These are phyloP conservation scores for Ambrosia artemisiifolia DNA, from an alignment of 129 eudicot genomes.

Conservation along the genomic window DNA sequence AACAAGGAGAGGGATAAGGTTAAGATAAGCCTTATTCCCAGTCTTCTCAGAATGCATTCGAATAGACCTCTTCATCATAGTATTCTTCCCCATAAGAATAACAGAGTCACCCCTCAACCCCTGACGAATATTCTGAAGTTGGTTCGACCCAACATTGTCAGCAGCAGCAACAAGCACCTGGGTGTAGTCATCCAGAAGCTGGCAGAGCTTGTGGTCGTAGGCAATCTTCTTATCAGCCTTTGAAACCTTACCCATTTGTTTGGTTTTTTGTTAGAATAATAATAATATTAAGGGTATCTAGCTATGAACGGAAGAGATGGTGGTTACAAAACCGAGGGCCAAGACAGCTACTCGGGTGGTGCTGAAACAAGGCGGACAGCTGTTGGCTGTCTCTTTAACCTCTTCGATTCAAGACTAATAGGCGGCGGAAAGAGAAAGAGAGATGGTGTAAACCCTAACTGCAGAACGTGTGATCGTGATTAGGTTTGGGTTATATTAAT, in stretches of 20 bases:
- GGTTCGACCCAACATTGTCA: conserved; percentile 79
- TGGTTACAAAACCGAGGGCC: conserved; percentile 69
- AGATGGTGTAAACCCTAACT: neutral
- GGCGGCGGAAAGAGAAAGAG: no score
- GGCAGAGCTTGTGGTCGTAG: conserved; percentile 65
- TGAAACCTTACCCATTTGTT: conserved; percentile 54
- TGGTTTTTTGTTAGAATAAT: neutral
- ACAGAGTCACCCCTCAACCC: conserved; percentile 77
- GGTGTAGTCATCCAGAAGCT: conserved; percentile 60
- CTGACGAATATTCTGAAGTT: conserved; percentile 59
- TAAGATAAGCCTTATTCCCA: conserved; percentile 51
- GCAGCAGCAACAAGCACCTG: conserved; percentile 67
- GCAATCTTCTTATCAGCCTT: conserved; percentile 84
- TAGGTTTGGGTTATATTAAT: neutral
- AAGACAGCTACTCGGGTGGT: conserved; percentile 38
- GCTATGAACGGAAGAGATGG: conserved; percentile 36
- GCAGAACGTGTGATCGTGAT: conserved; percentile 11
- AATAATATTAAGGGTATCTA: conserved; percentile 10
- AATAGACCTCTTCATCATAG: conserved; percentile 83
- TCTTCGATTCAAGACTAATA: conserved; percentile 3
- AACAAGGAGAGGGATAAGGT: conserved; percentile 56
- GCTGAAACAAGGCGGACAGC: conserved; percentile 75
- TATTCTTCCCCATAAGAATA: conserved; percentile 85
- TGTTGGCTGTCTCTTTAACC: conserved; percentile 81
- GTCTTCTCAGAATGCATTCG: conserved; percentile 76